Evolutionary conservation across 2,329 filamentous ascomycete species (phyloP).

Genomic region (Claviceps cyperi): DNA sequence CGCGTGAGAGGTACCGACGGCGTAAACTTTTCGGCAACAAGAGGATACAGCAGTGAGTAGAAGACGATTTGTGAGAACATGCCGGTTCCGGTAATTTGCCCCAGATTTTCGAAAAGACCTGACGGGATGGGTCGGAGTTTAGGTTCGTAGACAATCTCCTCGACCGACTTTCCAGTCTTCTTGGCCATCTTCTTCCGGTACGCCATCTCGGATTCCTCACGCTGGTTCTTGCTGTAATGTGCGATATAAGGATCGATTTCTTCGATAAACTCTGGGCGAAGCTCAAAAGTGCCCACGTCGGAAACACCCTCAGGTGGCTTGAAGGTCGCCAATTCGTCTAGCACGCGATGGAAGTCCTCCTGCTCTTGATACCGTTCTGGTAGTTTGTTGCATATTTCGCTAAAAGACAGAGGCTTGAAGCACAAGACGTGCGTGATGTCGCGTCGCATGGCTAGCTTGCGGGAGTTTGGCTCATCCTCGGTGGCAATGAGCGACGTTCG

Average conservation of each 20-base stretch:
- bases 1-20: slow-evolving; percentile 67
- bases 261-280: slow-evolving; percentile 74
- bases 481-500: slow-evolving; percentile 62
- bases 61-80: slow-evolving; percentile 86
- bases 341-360: slow-evolving; percentile 71
- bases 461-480: slow-evolving; percentile 49
- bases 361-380: slow-evolving; percentile 82
- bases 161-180: slow-evolving; percentile 63
- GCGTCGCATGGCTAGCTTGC: slow-evolving; percentile 60
- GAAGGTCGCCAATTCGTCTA: slow-evolving; percentile 80
- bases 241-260: slow-evolving; percentile 91
- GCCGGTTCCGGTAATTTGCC: slow-evolving; percentile 67
- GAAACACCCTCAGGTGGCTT: slow-evolving; percentile 81
- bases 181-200: slow-evolving; percentile 81
- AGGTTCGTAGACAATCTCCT: slow-evolving; percentile 86
- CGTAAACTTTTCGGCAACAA: slow-evolving; percentile 53
- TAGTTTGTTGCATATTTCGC: slow-evolving; percentile 72
- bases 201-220: slow-evolving; percentile 83
- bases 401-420: slow-evolving; percentile 92
- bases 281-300: slow-evolving; percentile 86
- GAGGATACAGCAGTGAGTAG: slow-evolving; percentile 70
- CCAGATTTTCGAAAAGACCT: slow-evolving; percentile 63
- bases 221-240: slow-evolving; percentile 92
- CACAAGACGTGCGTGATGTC: slow-evolving; percentile 90
- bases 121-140: slow-evolving; percentile 60